phyloP scores from a whole-genome alignment of 2,329 filamentous ascomycete species.

The Fusarium torreyae region DNA sequence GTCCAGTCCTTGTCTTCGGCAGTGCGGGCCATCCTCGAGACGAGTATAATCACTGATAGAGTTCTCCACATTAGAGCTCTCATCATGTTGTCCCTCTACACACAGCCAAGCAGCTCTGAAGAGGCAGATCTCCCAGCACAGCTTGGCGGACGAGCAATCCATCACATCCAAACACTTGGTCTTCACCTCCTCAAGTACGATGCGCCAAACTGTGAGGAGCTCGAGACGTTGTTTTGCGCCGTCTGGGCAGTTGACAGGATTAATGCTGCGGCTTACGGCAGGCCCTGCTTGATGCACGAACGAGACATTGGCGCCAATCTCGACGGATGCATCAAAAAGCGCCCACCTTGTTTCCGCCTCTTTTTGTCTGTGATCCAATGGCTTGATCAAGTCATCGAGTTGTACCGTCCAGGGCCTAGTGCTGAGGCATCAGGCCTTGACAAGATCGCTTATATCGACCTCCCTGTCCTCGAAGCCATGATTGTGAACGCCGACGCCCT shows the following conservation, averaged over 20 bases:
- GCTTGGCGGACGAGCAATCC: constrained; percentile 67
- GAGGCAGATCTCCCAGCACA: constrained; percentile 70
- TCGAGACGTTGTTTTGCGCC: constrained; percentile 69
- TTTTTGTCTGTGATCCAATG: constrained; percentile 69
- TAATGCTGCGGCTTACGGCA: constrained; percentile 71
- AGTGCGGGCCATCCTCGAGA: constrained; percentile 65
- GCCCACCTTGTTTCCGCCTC: constrained; percentile 69
- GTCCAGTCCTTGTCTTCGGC: constrained; percentile 64
- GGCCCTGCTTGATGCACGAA: constrained; percentile 73
- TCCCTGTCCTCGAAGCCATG: constrained; percentile 71
- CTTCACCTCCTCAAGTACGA: constrained; percentile 66
- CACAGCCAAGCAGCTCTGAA: constrained; percentile 67
- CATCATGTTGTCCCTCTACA: constrained; percentile 70
- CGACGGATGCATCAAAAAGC: constrained; percentile 64
- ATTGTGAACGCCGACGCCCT: constrained; percentile 69
- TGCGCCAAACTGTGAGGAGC: constrained; percentile 58
- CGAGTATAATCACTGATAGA: constrained; percentile 68
- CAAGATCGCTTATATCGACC: constrained; percentile 64
- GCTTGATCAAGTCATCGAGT: constrained; percentile 71
- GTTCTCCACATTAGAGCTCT: constrained; percentile 69
- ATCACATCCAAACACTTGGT: constrained; percentile 70
- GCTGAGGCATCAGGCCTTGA: constrained; percentile 58
- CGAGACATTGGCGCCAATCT: constrained; percentile 70
- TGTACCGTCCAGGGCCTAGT: constrained; percentile 70
- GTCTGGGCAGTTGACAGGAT: constrained; percentile 74